Conservation (phyloP, 352 stramenopile species). For the Phytophthora tubulina region DNA sequence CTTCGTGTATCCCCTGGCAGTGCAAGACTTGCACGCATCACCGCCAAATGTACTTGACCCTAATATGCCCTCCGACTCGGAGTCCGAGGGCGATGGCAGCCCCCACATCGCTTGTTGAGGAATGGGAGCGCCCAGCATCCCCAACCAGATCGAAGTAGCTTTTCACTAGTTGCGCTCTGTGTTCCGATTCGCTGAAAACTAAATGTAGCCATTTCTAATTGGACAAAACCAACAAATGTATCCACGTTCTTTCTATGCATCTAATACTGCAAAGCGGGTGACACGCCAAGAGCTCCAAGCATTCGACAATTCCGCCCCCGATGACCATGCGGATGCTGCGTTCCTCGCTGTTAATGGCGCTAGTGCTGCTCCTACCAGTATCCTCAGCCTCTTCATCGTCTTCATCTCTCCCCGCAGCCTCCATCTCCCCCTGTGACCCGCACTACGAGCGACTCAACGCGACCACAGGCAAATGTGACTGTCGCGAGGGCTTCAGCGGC, state of each 20-base stretch:
- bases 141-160: no score
- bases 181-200: background rate
- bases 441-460: conserved; percentile 68
- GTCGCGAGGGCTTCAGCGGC: conserved; percentile 64
- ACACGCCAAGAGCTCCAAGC: background rate
- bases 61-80: no score
- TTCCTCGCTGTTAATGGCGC: conserved; percentile 1
- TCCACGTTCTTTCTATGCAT: conserved; percentile 1
- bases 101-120: no score
- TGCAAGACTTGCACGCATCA: no score
- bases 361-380: background rate
- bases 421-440: conserved; percentile 50
- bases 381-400: conserved; percentile 12
- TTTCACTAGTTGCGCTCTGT: background rate
- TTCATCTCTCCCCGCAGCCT: conserved; percentile 6
- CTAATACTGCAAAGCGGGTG: background rate
- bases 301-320: conserved; percentile 8
- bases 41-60: no score
- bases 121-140: no score
- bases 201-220: background rate
- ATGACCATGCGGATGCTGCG: conserved; percentile 5
- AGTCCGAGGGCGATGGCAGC: no score
- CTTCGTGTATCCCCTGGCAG: no score
- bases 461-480: conserved; percentile 64
- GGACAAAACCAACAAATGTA: background rate